These are phyloP conservation scores for Ogataea ganodermae DNA, from an alignment of 805 yeast species.

Conservation along the genomic window DNA sequence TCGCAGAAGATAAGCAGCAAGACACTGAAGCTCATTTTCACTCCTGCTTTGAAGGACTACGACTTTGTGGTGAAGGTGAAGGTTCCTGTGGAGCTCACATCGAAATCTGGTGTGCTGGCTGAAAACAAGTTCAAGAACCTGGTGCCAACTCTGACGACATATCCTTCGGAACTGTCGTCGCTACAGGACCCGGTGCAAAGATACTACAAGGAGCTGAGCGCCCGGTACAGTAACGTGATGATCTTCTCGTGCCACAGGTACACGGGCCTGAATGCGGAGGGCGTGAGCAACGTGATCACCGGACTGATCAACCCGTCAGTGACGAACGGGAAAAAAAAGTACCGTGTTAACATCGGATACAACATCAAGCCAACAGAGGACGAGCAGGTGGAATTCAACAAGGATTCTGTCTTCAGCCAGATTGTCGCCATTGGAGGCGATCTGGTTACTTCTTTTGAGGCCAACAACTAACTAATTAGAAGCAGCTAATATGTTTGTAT, in stretches of 20 bases:
- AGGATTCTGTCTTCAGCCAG: conserved; percentile 71
- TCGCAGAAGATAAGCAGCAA: conserved; percentile 35
- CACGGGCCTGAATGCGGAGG: conserved; percentile 54
- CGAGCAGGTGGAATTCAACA: conserved; percentile 60
- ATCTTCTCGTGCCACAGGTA: conserved; percentile 66
- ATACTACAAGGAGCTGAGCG: conserved; percentile 59
- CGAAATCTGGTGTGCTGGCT: conserved; percentile 59
- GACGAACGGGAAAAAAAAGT: conserved; percentile 59
- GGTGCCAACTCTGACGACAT: conserved; percentile 39
- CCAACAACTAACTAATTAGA: conserved; percentile 12
- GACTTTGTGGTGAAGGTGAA: conserved; percentile 73
- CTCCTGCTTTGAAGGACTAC: conserved; percentile 82
- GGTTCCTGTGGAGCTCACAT: conserved; percentile 38
- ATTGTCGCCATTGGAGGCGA: conserved; percentile 71
- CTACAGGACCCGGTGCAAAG: conserved; percentile 60
- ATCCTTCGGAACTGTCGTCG: conserved; percentile 39
- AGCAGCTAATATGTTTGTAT: conserved; percentile 2
- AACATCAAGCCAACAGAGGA: conserved; percentile 63
- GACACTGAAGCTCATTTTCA: conserved; percentile 60
- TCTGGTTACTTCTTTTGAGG: conserved; percentile 41
- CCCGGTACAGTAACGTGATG: conserved; percentile 64
- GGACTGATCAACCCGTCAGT: conserved; percentile 77
- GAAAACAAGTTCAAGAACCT: conserved; percentile 63
- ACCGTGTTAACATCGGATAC: conserved; percentile 77
- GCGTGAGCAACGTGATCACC: conserved; percentile 58